These are phyloP conservation scores for Plasmodium coatneyi DNA, from an alignment of 169 alveolate genomes.

Conservation along the genomic window DNA sequence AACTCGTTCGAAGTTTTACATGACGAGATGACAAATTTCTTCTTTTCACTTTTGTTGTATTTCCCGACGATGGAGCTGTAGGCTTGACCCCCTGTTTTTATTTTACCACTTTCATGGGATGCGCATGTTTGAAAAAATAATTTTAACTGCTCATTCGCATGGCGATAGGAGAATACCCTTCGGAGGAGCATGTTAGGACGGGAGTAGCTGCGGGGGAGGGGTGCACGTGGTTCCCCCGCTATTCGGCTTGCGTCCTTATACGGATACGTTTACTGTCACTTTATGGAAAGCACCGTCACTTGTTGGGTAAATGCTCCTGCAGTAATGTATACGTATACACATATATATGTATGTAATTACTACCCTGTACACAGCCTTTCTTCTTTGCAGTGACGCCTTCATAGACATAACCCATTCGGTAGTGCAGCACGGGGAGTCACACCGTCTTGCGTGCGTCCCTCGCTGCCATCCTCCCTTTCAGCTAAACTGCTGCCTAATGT, in stretches of 20 bases:
- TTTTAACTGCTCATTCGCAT: conserved; percentile 5
- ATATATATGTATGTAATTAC: neutral
- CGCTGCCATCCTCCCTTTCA: neutral
- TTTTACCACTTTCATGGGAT: neutral
- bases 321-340: neutral
- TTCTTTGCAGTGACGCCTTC: neutral
- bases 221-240: neutral
- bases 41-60: conserved; percentile 71
- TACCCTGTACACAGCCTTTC: neutral
- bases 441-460: neutral
- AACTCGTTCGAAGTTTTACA: neutral
- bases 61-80: conserved; percentile 17
- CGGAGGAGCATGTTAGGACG: neutral
- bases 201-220: neutral
- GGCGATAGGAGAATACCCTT: neutral
- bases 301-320: neutral
- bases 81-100: neutral
- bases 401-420: neutral
- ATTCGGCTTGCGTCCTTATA: neutral
- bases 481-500: neutral
- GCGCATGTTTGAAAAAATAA: neutral
- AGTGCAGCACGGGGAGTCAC: neutral
- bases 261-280: neutral
- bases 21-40: conserved; percentile 39
- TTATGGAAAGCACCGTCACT: neutral